phyloP scores from a whole-genome alignment of 495 filamentous ascomycete genomes.

The Trichoderma erinaceum region DNA sequence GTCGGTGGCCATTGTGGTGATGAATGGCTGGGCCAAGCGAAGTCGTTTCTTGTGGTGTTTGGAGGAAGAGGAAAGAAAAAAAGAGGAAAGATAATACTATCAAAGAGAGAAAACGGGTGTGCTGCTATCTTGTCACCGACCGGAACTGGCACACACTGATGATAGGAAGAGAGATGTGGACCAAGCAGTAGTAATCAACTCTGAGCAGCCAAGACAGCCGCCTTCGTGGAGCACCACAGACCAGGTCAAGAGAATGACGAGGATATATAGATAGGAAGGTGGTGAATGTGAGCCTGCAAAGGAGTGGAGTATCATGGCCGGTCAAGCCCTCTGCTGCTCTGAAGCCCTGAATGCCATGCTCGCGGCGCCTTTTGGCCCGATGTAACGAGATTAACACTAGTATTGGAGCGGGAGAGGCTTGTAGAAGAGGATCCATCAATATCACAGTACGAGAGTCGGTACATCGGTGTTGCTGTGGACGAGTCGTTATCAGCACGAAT shows the following conservation, averaged over 20 bases:
- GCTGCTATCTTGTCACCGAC: too few species aligned
- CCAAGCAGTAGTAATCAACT: too few species aligned
- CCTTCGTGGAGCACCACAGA: not conserved
- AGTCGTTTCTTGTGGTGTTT: too few species aligned
- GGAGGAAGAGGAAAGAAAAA: too few species aligned
- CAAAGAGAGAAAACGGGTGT: too few species aligned
- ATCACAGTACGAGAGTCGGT: not conserved
- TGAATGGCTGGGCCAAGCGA: not conserved
- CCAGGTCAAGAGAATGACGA: not conserved
- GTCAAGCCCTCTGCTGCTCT: not conserved
- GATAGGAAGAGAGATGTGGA: too few species aligned
- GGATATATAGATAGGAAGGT: not conserved
- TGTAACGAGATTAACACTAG: slow-evolving; percentile 3
- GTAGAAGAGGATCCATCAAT: not conserved
- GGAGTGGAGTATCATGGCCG: not conserved
- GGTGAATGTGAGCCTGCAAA: not conserved
- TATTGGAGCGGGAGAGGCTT: not conserved
- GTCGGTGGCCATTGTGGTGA: not conserved
- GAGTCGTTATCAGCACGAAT: not conserved
- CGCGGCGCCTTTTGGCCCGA: not conserved
- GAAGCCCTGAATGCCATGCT: not conserved
- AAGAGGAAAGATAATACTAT: too few species aligned
- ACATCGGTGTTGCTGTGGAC: not conserved
- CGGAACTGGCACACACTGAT: too few species aligned
- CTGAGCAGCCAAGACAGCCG: too few species aligned